A percentile compares a stretch with the other conserved stretches of the same genome.
Evolutionary conservation across 1,284 basidiomycete species (phyloP).

Genomic region (Xerocomus amazonicus): DNA sequence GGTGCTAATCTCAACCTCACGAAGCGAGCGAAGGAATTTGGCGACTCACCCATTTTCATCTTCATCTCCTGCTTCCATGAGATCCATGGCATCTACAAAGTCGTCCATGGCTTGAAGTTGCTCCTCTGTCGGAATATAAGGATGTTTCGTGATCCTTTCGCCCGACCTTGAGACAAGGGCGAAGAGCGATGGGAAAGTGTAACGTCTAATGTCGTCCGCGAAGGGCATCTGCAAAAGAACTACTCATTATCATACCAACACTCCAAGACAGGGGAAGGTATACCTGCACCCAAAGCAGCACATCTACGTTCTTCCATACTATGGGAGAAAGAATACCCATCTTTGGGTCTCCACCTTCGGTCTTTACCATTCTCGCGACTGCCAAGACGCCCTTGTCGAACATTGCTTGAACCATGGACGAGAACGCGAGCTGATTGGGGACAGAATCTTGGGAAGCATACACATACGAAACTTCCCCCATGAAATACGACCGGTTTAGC

Average conservation of each 20-base stretch:
- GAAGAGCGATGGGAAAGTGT: conserved; percentile 82
- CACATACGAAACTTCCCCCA: conserved; percentile 87
- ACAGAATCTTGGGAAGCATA: conserved; percentile 72
- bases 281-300: conserved; percentile 80
- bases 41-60: conserved; percentile 63
- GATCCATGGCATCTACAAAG: conserved; percentile 84
- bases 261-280: conserved; percentile 12
- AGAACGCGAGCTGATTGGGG: conserved; percentile 79
- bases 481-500: conserved; percentile 77
- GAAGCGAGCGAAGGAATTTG: neutral
- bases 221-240: conserved; percentile 74
- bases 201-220: conserved; percentile 87
- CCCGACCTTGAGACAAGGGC: conserved; percentile 76
- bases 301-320: conserved; percentile 66
- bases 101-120: conserved; percentile 82
- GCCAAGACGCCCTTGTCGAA: conserved; percentile 60
- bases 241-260: neutral
- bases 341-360: conserved; percentile 74
- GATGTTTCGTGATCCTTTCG: conserved; percentile 68
- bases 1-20: conserved; percentile 1
- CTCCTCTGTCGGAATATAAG: conserved; percentile 77
- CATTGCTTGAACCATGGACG: conserved; percentile 86
- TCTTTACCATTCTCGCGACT: conserved; percentile 77
- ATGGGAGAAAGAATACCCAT: conserved; percentile 75
- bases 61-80: conserved; percentile 70